These are phyloP conservation scores for Trichoderma sp. DNA, from an alignment of 2,329 filamentous ascomycete genomes.

Conservation along the genomic window DNA sequence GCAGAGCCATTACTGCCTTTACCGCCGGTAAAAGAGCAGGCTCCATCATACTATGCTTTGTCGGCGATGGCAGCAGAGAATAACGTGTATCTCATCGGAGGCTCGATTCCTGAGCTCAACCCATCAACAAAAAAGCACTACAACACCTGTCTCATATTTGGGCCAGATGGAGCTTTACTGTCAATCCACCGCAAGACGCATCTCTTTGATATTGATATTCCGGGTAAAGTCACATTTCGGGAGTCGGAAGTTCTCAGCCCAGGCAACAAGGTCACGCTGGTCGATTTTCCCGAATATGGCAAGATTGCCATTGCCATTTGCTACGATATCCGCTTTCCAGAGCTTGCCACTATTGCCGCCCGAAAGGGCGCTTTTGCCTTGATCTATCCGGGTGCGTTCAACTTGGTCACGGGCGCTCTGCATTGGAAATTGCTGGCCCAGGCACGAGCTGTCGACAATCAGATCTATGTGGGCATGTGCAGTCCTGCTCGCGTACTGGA, in stretches of 20 bases:
- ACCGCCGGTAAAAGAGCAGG: slow-evolving; percentile 69
- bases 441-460: slow-evolving; percentile 87
- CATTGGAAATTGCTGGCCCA: slow-evolving; percentile 87
- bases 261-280: slow-evolving; percentile 80
- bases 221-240: slow-evolving; percentile 87
- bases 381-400: slow-evolving; percentile 96
- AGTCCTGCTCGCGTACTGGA: slow-evolving; percentile 80
- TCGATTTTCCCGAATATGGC: slow-evolving; percentile 87
- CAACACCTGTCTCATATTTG: slow-evolving; percentile 88
- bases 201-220: slow-evolving; percentile 97
- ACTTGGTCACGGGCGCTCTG: slow-evolving; percentile 85
- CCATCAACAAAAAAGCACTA: slow-evolving; percentile 67
- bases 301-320: slow-evolving; percentile 88
- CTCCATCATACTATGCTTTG: slow-evolving; percentile 85
- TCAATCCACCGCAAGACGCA: slow-evolving; percentile 91
- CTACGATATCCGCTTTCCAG: slow-evolving; percentile 97
- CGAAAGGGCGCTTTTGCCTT: slow-evolving; percentile 82
- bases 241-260: slow-evolving; percentile 89
- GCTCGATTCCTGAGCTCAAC: slow-evolving; percentile 86
- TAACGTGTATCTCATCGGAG: slow-evolving; percentile 80
- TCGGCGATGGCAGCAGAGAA: slow-evolving; percentile 78
- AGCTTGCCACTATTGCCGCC: slow-evolving; percentile 86
- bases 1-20: slow-evolving; percentile 81
- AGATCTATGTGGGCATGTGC: slow-evolving; percentile 90
- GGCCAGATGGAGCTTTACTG: slow-evolving; percentile 73